Evolutionary conservation across 2,329 filamentous ascomycete species (phyloP).

Genomic region (Pyrenochaeta sp.): DNA sequence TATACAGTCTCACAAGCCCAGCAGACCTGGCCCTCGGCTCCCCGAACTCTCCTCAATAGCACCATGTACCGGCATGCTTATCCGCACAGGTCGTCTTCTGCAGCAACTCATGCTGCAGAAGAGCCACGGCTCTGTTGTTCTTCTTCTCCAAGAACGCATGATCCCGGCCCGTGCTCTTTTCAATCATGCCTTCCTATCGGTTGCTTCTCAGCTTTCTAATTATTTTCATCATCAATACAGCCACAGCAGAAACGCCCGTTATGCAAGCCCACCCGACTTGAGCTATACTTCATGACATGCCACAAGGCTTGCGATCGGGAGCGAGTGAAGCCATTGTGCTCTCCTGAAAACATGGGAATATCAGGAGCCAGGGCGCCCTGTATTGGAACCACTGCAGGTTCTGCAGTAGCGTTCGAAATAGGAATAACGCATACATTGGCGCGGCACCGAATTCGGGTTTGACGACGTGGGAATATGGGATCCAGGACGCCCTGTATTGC

Average conservation of each 20-base stretch:
- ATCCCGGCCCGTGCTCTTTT: not conserved
- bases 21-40: conserved; percentile 9
- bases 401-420: conserved; percentile 2
- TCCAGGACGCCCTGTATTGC: conserved; percentile 8
- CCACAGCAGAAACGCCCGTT: not conserved
- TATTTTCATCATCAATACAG: conserved; percentile 2
- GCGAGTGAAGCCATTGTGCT: conserved; percentile 1
- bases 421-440: not conserved
- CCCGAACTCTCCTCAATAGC: conserved; percentile 3
- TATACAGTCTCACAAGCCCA: conserved; percentile 10
- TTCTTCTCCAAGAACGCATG: not conserved
- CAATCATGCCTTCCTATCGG: conserved; percentile 1
- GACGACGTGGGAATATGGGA: conserved; percentile 11
- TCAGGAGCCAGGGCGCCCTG: conserved; percentile 15
- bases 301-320: conserved; percentile 10
- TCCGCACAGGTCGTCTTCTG: conserved; percentile 8
- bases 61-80: conserved; percentile 4
- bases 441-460: conserved; percentile 1
- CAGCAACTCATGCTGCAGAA: not conserved
- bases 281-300: conserved; percentile 3
- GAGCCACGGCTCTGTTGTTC: not conserved
- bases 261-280: conserved; percentile 3
- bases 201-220: not conserved
- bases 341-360: conserved; percentile 4
- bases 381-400: conserved; percentile 4